A percentile compares a stretch with the other conserved stretches of the same genome.
Conservation (phyloP, 805 yeast genomes). For the Dipodascopsis uninucleata region DNA sequence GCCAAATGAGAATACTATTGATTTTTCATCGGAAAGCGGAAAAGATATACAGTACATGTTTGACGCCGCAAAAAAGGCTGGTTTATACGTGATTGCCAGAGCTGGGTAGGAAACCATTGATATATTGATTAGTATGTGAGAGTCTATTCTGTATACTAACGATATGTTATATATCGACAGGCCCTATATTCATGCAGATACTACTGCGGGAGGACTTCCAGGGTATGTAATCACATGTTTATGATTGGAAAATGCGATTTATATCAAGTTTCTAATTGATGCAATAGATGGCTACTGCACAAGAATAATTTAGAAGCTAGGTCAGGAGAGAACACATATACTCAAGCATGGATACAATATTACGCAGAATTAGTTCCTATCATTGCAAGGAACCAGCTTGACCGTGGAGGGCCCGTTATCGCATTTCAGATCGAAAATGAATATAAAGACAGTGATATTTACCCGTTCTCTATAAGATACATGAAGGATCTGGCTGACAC, state of each 20-base stretch:
- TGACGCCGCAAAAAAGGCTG: slow-evolving; percentile 17
- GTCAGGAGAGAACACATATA: slow-evolving; percentile 5
- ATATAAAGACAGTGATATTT: not conserved
- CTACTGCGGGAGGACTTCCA: slow-evolving; percentile 21
- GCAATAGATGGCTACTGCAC: slow-evolving; percentile 11
- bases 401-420: slow-evolving; percentile 13
- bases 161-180: not conserved
- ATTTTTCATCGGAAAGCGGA: slow-evolving; percentile 13
- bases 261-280: not conserved
- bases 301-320: slow-evolving; percentile 10
- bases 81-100: slow-evolving; percentile 19
- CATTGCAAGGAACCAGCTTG: slow-evolving; percentile 15
- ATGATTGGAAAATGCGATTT: too few relatives aligned
- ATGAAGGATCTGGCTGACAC: slow-evolving; percentile 3
- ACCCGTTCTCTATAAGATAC: slow-evolving; percentile 10
- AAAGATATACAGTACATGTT: slow-evolving; percentile 16
- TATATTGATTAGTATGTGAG: not conserved
- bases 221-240: too few relatives aligned
- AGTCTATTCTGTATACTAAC: not conserved
- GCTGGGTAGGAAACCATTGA: slow-evolving; percentile 10
- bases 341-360: slow-evolving; percentile 14
- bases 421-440: slow-evolving; percentile 21
- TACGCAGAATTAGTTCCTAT: slow-evolving; percentile 11
- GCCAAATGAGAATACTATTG: slow-evolving; percentile 4
- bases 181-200: slow-evolving; percentile 17